Evolutionary conservation across 2,329 filamentous ascomycete species (phyloP), one percentile per base, ranked within the genome.

Genomic region (Diplodia seriata): DNA sequence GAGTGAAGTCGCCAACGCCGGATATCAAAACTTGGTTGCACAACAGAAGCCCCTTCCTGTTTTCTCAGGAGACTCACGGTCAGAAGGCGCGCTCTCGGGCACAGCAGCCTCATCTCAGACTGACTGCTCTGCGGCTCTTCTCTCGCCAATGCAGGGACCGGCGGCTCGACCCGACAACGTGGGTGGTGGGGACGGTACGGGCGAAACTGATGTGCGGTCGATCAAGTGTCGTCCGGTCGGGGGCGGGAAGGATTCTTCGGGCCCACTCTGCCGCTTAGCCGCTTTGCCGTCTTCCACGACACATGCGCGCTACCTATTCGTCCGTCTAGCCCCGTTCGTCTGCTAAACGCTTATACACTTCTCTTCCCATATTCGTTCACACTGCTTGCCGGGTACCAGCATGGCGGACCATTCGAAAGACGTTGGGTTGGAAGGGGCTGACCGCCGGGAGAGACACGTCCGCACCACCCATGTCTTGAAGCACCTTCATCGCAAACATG

Each of bases 161-260:
- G 31, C 12, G 47, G 43, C 59, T 18, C 23, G 29, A 51, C 47
- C 59, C 59, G 59, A 33, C 47, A 63, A 31, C 36, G 43, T 63
- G 59, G 59, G 47, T 51, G 23, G 47, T 63, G 47, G 59, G 47
- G 47, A 63, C 47, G 59, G 59, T 36, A 51, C 26, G 31, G 26
- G 23, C 47, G 40, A 63, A 36, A 9, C 59, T 63, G 36, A 51
- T 33, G 59, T 63, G 47, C 43, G 47, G 59, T 51, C 59, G 59
- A 51, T 63, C 59, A 51, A 18, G 14, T 51, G 59, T 63, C 47
- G 59, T 63, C 47, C 29, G 47, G 15, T 51, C 31, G 29, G 59
- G 43, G 8, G 50, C 29, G 47, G 43, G 33, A 23, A 63, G 43
- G 59, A 51, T 63, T 63, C 29, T 40, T 51, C 40, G n/a, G 59